Conservation (phyloP, 2,329 filamentous ascomycete genomes). For the Diaporthe humulicola region DNA sequence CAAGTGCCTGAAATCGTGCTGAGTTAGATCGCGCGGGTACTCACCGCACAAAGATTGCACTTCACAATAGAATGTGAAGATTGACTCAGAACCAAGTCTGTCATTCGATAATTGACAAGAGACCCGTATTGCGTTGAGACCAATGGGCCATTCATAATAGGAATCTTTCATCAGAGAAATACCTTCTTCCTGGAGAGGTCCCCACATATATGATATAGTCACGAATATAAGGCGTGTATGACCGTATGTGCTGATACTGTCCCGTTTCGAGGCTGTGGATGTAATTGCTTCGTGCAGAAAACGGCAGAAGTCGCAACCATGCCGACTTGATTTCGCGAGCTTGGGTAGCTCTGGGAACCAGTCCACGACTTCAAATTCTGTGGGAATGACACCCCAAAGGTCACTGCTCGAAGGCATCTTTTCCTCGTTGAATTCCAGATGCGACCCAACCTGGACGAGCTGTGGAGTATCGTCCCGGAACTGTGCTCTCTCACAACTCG, state of each 20-base stretch:
- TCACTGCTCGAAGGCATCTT: not conserved
- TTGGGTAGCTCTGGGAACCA: not conserved
- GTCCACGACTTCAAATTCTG: not conserved
- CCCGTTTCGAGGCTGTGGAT: not conserved
- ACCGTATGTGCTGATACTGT: not conserved
- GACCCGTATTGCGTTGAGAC: not conserved
- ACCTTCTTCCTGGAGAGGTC: not conserved
- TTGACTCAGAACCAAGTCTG: too few relatives aligned
- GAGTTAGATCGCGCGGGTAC: not conserved
- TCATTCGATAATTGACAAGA: not conserved
- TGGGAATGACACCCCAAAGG: not conserved
- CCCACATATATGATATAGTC: not conserved
- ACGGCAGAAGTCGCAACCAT: not conserved
- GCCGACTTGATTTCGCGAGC: not conserved
- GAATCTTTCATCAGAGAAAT: not conserved
- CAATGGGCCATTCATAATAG: not conserved
- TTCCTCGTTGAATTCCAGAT: not conserved
- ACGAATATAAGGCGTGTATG: too few relatives aligned
- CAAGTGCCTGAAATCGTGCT: not conserved
- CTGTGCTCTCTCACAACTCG: not conserved
- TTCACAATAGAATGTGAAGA: not conserved
- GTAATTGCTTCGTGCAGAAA: not conserved
- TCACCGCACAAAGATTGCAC: not conserved
- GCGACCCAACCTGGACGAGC: not conserved
- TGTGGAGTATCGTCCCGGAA: not conserved